Evolutionary conservation across 2,329 filamentous ascomycete genomes (phyloP), one percentile per base, ranked within the genome.

Genomic region (Penicillium sp.): DNA sequence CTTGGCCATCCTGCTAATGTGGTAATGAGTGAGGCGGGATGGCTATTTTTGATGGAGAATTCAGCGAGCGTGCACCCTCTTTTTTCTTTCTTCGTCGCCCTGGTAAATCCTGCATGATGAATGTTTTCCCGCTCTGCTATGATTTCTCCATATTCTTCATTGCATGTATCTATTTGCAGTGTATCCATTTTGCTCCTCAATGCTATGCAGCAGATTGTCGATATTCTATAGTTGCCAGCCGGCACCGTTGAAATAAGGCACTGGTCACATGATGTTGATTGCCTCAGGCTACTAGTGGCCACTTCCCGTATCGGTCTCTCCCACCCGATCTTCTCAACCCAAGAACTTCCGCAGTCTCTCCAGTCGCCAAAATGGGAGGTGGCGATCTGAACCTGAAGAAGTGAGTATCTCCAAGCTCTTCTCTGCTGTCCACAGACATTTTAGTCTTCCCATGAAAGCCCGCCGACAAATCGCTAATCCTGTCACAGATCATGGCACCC

Each of bases 361-460:
- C 20, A 21, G 4, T 15, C 31, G 31, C 56, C 71, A 85, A 70
- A 51, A 95, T 94, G 86, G 90, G 90, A n/a, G n/a, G n/a, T 73
- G 89, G 89, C 63, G 90, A 97, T 77, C 80, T 98, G 61, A 96
- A 97, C 62, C 71, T 94, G 57, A 96, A 96, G 71, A 88, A 89
- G 70, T 86, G 45, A 47, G 57, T 43, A 16, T 27, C 14, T 6
- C 6, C 4, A 11, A n/a, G 6, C 15, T 20, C n/a, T 5, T n/a
- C 14, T 23, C 13, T 8, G 16, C 7, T 2, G 25, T 31, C 19
- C n/a, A 14, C 7, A n/a, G 5, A 6, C 25, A n/a, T 13, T 6
- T 4, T 4, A 27, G 5, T n/a, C 25, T 13, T n/a, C 11, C 5
- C 6, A n/a, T 13, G 11, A 6, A n/a, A 27, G 11, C 11, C 14